Base-by-base conservation (phyloP, 768 basidiomycete species). In the Pleurotus ostreatus region DNA sequence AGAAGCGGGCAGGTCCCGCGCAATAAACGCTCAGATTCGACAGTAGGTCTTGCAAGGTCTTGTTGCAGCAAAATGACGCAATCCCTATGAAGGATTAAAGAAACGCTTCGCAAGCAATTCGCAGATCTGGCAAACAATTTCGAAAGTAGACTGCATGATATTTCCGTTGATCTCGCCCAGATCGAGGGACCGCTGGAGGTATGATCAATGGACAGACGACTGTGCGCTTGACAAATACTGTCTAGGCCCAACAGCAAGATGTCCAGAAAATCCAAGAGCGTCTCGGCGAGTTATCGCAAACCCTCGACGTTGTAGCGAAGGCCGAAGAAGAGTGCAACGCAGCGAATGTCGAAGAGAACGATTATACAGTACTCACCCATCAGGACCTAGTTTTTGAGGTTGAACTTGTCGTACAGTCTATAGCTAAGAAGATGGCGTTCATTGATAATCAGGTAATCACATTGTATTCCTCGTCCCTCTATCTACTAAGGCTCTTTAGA, bases 311-410 rank as follows among this genome's bases (percentile, higher is more conserved):
- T 12, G 84, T 96, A 8, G 74, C 74, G 0, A 73, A 68, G 0
- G 86, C 86, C 0, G 92, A 98, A 62, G 76, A 78, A 1, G 89
- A 88, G 53, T 97, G 95, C 70, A 72, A 71, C 3, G 82, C 84
- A 5, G 95, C 94, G 8, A 97, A 98, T 59, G 88, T 98, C 5
- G 96, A 98, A 65, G 95, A 97, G 70, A 98, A 97, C 66, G 96
- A 98, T 67, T 91, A 95, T 68, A 96, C 94, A 0, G 84, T 96
- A 2, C 89, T 95, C 65, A 92, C 90, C 3, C 84, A 78, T 60
- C 89, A 92, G 69, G 95, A 98, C 68, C 78, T 97, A 41, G 85
- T 87, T 57, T 97, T 94, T 61, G 95, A 98, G 71, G 77, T 94
- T 1, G 88, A 88, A 66, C 76, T 94, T 11, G 79, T 96, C 18